Evolutionary conservation across 192 early-diverging fungal species (phyloP).

Genomic region (Backusella macrospora): DNA sequence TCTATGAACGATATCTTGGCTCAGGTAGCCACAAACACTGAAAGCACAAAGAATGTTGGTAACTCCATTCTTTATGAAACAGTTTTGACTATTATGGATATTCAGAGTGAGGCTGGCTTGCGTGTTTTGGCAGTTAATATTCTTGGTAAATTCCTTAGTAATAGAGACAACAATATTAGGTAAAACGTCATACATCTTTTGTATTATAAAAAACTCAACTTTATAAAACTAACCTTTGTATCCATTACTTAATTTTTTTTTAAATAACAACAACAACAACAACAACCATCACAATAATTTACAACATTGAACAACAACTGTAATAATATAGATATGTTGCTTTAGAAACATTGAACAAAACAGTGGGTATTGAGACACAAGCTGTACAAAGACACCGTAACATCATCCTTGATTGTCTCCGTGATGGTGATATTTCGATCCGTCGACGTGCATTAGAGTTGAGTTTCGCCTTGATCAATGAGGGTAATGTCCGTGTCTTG

Average conservation of each 20-base stretch:
- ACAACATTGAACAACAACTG: not conserved
- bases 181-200: constrained; percentile 29
- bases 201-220: no score
- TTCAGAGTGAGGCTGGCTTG: constrained; percentile 87
- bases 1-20: constrained; percentile 97
- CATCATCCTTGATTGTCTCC: constrained; percentile 94
- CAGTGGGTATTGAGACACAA: constrained; percentile 85
- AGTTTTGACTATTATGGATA: constrained; percentile 95
- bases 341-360: constrained; percentile 94
- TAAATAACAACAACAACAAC: no score
- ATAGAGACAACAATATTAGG: constrained; percentile 97
- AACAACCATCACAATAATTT: no score
- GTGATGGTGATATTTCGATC: constrained; percentile 95
- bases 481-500: constrained; percentile 89
- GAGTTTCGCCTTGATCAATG: constrained; percentile 94
- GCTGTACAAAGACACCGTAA: constrained; percentile 97
- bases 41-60: constrained; percentile 94
- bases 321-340: constrained; percentile 79
- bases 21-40: constrained; percentile 95
- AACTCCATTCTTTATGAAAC: constrained; percentile 98
- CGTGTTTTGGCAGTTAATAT: constrained; percentile 97
- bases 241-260: no score
- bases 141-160: constrained; percentile 92
- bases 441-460: constrained; percentile 95
- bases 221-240: no score